Evolutionary conservation across 2,329 filamentous ascomycete genomes (phyloP).

Genomic region (Penicillium capsulatum): DNA sequence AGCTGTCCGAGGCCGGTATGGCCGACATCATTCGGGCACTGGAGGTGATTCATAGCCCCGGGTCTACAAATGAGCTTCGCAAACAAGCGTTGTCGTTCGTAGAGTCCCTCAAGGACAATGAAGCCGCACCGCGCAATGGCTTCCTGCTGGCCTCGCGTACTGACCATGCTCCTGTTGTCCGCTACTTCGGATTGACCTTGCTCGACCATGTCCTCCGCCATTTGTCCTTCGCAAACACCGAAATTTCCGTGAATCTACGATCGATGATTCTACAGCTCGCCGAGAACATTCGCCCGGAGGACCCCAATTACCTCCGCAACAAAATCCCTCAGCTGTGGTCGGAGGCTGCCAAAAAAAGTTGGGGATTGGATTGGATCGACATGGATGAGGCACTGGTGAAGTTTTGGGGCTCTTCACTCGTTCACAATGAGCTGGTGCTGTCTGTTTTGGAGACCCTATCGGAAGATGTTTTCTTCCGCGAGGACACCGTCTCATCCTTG

Average conservation of each 20-base stretch:
- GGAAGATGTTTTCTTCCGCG: constrained; percentile 87
- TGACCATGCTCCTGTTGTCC: constrained; percentile 72
- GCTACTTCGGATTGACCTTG: constrained; percentile 89
- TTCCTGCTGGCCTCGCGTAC: constrained; percentile 74
- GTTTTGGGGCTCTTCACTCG: constrained; percentile 64
- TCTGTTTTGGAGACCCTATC: constrained; percentile 86
- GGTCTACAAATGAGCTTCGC: constrained; percentile 74
- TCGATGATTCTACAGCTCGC: constrained; percentile 76
- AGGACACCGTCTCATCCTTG: constrained; percentile 79
- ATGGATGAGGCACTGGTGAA: constrained; percentile 83
- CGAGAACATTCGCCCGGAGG: constrained; percentile 63
- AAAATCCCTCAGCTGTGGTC: constrained; percentile 95
- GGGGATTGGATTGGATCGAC: constrained; percentile 88
- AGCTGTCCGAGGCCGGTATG: constrained; percentile 37
- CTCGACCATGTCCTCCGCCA: constrained; percentile 87
- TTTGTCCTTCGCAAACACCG: constrained; percentile 65
- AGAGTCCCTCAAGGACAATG: constrained; percentile 74
- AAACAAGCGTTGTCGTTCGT: constrained; percentile 80
- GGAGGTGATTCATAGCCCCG: constrained; percentile 77
- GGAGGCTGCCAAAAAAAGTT: constrained; percentile 86
- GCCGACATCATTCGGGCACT: constrained; percentile 72
- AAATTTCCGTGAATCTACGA: constrained; percentile 65
- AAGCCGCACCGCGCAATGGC: constrained; percentile 78
- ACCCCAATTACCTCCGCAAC: constrained; percentile 81
- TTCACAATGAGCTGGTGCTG: constrained; percentile 81